phyloP scores from a whole-genome alignment of 2,329 filamentous ascomycete genomes.

The Botryotinia convoluta region DNA sequence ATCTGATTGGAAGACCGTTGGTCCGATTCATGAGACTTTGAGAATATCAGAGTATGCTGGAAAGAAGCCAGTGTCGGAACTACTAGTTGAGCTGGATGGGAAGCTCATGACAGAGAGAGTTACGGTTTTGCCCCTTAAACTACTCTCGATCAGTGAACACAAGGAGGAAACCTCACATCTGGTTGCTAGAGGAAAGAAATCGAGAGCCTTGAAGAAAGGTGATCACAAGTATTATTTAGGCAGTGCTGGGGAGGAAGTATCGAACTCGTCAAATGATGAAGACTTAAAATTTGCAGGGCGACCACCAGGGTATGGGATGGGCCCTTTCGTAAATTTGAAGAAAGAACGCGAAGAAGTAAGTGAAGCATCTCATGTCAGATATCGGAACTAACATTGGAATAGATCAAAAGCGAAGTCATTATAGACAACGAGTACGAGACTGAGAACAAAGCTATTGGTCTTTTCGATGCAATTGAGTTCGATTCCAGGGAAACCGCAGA shows the following conservation, averaged over 20 bases:
- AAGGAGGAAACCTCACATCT: neutral
- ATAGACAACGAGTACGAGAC: neutral
- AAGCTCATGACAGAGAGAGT: neutral
- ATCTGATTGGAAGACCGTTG: neutral
- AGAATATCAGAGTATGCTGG: conserved; percentile 13
- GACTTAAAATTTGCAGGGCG: neutral
- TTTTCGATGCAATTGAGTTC: neutral
- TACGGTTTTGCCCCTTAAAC: neutral
- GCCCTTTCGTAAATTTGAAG: neutral
- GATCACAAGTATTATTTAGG: conserved; percentile 4
- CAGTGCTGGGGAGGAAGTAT: neutral
- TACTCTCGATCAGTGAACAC: neutral
- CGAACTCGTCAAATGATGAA: neutral
- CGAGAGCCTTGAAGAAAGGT: neutral
- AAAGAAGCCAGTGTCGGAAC: neutral
- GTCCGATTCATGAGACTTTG: conserved; percentile 9
- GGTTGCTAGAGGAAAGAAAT: conserved; percentile 7
- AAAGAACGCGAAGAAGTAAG: neutral
- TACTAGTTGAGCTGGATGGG: conserved; percentile 2
- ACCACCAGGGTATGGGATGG: neutral
- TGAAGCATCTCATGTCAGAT: accelerated
- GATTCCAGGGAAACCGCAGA: neutral
- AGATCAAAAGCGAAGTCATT: conserved; percentile 10
- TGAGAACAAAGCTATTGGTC: conserved; percentile 4
- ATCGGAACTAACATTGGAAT: neutral